phyloP scores from a whole-genome alignment of 106 monocot species.

The Vanilla planifolia region DNA sequence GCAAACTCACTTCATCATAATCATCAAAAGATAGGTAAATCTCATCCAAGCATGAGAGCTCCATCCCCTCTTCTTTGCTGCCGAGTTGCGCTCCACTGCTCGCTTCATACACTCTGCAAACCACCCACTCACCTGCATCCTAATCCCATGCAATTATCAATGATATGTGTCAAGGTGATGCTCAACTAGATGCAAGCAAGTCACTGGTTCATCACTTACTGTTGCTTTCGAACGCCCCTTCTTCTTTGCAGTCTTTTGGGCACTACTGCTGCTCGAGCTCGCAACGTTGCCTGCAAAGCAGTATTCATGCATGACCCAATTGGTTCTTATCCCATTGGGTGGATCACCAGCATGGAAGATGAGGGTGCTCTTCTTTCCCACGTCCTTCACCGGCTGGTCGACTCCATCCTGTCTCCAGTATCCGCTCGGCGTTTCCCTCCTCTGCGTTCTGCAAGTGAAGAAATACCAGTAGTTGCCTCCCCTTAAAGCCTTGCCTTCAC shows the following conservation, averaged over 20 bases:
- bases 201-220: constrained; percentile 29
- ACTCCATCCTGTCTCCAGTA: constrained; percentile 41
- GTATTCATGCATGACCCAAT: constrained; percentile 92
- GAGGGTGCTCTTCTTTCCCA: constrained; percentile 65
- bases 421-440: constrained; percentile 34
- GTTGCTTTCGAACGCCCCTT: constrained; percentile 14
- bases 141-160: constrained; percentile 16
- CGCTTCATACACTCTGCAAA: constrained; percentile 67
- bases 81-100: constrained; percentile 18
- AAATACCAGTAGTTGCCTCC: constrained; percentile 63
- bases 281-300: constrained; percentile 29
- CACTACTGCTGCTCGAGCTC: constrained; percentile 8
- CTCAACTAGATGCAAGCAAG: neutral
- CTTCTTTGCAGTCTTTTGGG: constrained; percentile 26
- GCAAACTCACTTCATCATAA: constrained; percentile 76
- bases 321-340: constrained; percentile 43
- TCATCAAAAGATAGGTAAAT: constrained; percentile 86
- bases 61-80: constrained; percentile 39
- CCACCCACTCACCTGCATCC: constrained; percentile 58
- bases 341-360: constrained; percentile 37
- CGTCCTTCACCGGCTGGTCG: constrained; percentile 43
- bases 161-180: neutral
- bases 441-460: constrained; percentile 19
- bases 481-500: constrained; percentile 67
- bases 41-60: constrained; percentile 89